A percentile compares a stretch with the other conserved stretches of the same genome.
Evolutionary conservation across 345 rosid species (phyloP).

Genomic region (Rhodomyrtus tomentosa): DNA sequence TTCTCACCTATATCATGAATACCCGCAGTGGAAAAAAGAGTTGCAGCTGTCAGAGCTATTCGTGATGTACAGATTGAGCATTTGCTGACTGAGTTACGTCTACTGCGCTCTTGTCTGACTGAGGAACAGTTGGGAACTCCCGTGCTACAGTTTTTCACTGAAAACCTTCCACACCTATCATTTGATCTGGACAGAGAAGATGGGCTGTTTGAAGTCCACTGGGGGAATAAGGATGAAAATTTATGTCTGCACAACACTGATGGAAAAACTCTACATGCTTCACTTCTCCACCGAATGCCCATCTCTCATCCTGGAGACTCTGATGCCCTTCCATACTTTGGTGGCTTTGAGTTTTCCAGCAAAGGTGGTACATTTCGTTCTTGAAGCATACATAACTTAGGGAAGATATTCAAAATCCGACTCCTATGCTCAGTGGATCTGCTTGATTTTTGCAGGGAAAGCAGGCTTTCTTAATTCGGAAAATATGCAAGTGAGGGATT

Average conservation of each 20-base stretch:
- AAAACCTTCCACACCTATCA: conserved; percentile 45
- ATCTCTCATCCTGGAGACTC: conserved; percentile 32
- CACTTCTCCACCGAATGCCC: conserved; percentile 48
- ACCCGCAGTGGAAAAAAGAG: conserved; percentile 45
- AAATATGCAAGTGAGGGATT: conserved; percentile 27
- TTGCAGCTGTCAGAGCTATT: conserved; percentile 58
- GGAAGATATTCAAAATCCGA: neutral
- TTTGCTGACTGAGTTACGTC: conserved; percentile 37
- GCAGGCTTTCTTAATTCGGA: conserved; percentile 28
- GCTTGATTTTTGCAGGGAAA: conserved; percentile 33
- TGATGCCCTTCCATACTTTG: conserved; percentile 18
- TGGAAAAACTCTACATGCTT: conserved; percentile 29
- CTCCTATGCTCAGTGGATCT: neutral
- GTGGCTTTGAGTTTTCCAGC: conserved; percentile 42
- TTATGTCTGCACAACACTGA: conserved; percentile 10
- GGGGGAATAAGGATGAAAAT: conserved; percentile 28
- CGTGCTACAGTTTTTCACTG: conserved; percentile 42
- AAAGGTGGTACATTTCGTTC: conserved; percentile 23
- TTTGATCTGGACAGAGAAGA: conserved; percentile 23
- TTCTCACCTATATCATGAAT: neutral
- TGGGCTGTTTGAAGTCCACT: conserved; percentile 43
- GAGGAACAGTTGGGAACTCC: conserved; percentile 49
- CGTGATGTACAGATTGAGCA: conserved; percentile 72
- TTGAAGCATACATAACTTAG: neutral
- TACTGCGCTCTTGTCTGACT: conserved; percentile 45